phyloP scores from a whole-genome alignment of 2,329 filamentous ascomycete species.

The Penicillium sp. region DNA sequence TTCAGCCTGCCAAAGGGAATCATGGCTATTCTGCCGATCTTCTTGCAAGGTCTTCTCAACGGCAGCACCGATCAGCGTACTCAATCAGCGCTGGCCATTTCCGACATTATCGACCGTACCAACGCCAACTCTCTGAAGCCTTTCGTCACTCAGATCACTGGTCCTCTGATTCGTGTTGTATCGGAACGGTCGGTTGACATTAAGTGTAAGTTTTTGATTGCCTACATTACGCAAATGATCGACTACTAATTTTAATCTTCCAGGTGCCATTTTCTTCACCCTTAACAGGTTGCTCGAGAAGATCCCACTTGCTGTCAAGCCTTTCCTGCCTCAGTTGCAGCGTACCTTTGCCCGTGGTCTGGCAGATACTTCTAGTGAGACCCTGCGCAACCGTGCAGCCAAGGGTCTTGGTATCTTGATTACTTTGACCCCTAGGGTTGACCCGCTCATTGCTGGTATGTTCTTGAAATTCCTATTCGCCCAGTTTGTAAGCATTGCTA shows the following conservation, averaged over 20 bases:
- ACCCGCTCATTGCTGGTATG: conserved; percentile 72
- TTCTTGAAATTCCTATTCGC: neutral
- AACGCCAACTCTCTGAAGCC: conserved; percentile 84
- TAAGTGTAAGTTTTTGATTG: conserved; percentile 55
- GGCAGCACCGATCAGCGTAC: conserved; percentile 89
- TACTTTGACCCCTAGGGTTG: conserved; percentile 90
- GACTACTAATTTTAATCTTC: conserved; percentile 20
- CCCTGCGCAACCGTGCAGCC: conserved; percentile 82
- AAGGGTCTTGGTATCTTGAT: conserved; percentile 94
- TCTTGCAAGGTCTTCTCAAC: conserved; percentile 97
- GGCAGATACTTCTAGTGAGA: conserved; percentile 87
- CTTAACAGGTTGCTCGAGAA: conserved; percentile 95
- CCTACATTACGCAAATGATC: neutral
- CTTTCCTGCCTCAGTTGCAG: conserved; percentile 94
- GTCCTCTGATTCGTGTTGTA: conserved; percentile 94
- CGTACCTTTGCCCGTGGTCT: conserved; percentile 95
- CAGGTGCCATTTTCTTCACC: conserved; percentile 83
- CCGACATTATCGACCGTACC: conserved; percentile 92
- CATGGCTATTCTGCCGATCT: conserved; percentile 92
- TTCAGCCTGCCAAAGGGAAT: conserved; percentile 95
- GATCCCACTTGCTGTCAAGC: conserved; percentile 92
- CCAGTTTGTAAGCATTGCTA: neutral
- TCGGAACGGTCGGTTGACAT: conserved; percentile 95
- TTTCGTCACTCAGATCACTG: conserved; percentile 96
- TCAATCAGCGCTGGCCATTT: conserved; percentile 88